These are phyloP conservation scores for Penicillium polonicum DNA, from an alignment of 2,329 filamentous ascomycete genomes.

Conservation along the genomic window DNA sequence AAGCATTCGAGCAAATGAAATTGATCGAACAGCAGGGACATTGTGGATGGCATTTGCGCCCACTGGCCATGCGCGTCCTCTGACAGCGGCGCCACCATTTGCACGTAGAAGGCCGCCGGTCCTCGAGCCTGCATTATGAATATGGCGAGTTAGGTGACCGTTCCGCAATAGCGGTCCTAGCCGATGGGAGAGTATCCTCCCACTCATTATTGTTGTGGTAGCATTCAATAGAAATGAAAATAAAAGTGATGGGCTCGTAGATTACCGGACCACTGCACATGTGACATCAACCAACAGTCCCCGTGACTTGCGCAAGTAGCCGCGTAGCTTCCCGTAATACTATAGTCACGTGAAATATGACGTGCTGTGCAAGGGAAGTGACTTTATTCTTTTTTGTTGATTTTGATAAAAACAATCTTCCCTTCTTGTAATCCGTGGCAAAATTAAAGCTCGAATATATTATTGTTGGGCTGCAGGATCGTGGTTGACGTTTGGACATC, in stretches of 20 bases:
- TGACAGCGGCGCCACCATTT: constrained; percentile 61
- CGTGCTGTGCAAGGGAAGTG: constrained; percentile 28
- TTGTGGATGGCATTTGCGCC: constrained; percentile 82
- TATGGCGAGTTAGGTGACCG: constrained; percentile 59
- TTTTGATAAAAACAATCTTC: not conserved
- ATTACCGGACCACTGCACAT: constrained; percentile 14
- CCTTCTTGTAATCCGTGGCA: not conserved
- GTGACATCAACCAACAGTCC: constrained; percentile 24
- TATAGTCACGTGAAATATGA: constrained; percentile 34
- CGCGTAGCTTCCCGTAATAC: constrained; percentile 30
- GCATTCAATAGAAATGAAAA: constrained; percentile 34
- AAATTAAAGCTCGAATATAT: not conserved
- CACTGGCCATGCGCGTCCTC: constrained; percentile 70
- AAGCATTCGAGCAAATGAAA: constrained; percentile 67
- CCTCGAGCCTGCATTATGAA: constrained; percentile 61
- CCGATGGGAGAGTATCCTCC: constrained; percentile 73
- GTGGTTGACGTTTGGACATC: constrained; percentile 8
- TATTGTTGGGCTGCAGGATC: not conserved
- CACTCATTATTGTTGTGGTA: constrained; percentile 58
- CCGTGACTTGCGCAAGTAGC: constrained; percentile 38
- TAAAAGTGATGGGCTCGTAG: constrained; percentile 8
- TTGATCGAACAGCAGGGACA: constrained; percentile 61
- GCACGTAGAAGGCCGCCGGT: constrained; percentile 68
- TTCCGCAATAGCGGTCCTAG: constrained; percentile 66
- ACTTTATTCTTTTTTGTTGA: constrained; percentile 11